Percentiles rank a stretch among this genome's conserved stretches.
Conservation (phyloP, 176 grass and related monocot species). For the barley (Hordeum vulgare) region MorexV3_pseudomolecules_assembly NC_058518.1:346029909-346030408, state of each 20-base stretch:
- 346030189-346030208: slow-evolving; percentile 20
- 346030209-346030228: not conserved
- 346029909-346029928: not conserved
- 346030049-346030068: not conserved
- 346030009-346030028: not conserved
- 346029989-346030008: slow-evolving; percentile 8
- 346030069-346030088: not conserved
- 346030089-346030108: not conserved
- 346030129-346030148: not conserved
- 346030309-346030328: slow-evolving; percentile 98
- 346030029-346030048: slow-evolving; percentile 6
- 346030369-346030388: slow-evolving; percentile 77
- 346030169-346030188: not conserved
- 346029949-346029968: slow-evolving; percentile 6
- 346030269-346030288: slow-evolving; percentile 91
- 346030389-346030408: slow-evolving; percentile 69
- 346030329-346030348: slow-evolving; percentile 80
- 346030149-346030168: not conserved
- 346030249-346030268: slow-evolving; percentile 70
- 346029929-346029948: slow-evolving; percentile 28
- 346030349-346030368: slow-evolving; percentile 80
- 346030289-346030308: slow-evolving; percentile 73
- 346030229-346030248: slow-evolving; percentile 72
- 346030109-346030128: not conserved
- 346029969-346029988: not conserved